Evolutionary conservation across 768 basidiomycete species (phyloP).

Genomic region (Naganishia friedmannii): DNA sequence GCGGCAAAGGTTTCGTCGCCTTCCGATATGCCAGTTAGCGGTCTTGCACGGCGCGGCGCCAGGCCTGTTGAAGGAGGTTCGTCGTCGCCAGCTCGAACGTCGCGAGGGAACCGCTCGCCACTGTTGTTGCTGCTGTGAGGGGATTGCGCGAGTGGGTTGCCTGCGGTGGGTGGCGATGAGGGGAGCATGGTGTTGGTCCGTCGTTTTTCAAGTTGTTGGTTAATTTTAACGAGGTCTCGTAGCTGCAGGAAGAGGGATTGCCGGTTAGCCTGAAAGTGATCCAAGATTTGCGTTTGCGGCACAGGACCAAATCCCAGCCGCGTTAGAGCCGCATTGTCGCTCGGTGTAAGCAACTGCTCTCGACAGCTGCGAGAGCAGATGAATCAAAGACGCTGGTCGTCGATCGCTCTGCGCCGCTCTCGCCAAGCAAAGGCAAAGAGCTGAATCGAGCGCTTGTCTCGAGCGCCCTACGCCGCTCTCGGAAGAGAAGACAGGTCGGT

Average conservation of each 20-base stretch:
- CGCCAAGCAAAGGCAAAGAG: too few species aligned
- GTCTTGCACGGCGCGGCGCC: neutral
- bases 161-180: neutral
- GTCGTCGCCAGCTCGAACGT: conserved; percentile 23
- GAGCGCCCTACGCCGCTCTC: too few species aligned
- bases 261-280: neutral
- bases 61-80: neutral
- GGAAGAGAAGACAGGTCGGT: too few species aligned
- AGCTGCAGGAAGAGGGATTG: conserved; percentile 1
- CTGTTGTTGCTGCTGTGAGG: conserved; percentile 1
- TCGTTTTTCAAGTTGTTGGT: conserved; percentile 23
- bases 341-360: too few species aligned
- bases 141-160: neutral
- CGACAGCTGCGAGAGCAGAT: too few species aligned
- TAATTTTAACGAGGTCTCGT: conserved; percentile 16
- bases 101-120: conserved; percentile 27
- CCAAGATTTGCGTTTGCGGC: too few species aligned
- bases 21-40: conserved; percentile 27
- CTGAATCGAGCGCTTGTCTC: too few species aligned
- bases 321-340: too few species aligned
- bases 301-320: too few species aligned
- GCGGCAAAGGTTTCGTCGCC: conserved; percentile 1
- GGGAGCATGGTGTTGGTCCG: neutral
- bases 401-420: too few species aligned
- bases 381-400: too few species aligned